Conservation (phyloP, 2,329 filamentous ascomycete species). For the Calonectria pteridis region DNA sequence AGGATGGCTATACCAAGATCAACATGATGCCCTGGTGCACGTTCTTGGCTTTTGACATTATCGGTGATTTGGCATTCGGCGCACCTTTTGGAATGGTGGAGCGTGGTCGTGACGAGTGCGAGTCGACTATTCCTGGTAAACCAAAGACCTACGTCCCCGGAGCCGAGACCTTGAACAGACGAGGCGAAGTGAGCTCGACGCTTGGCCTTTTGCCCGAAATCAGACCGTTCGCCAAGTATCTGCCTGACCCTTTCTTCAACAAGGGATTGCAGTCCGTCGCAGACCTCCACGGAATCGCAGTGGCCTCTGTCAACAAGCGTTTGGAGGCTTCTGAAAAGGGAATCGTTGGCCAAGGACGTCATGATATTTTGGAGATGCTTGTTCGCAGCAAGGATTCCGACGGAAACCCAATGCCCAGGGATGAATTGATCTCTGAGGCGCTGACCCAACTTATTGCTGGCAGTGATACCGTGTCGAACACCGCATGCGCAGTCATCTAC, state of each 20-base stretch:
- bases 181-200: slow-evolving; percentile 31
- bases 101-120: slow-evolving; percentile 28
- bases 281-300: slow-evolving; percentile 28
- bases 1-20: slow-evolving; percentile 14
- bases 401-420: slow-evolving; percentile 20
- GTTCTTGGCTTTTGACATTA: slow-evolving; percentile 31
- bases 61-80: slow-evolving; percentile 31
- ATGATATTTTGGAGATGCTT: slow-evolving; percentile 29
- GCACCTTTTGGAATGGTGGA: slow-evolving; percentile 31
- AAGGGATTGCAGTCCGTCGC: slow-evolving; percentile 27
- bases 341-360: background rate
- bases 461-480: slow-evolving; percentile 31
- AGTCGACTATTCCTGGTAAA: slow-evolving; percentile 16
- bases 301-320: slow-evolving; percentile 17
- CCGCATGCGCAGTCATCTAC: slow-evolving; percentile 29
- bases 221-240: slow-evolving; percentile 22
- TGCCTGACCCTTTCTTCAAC: slow-evolving; percentile 31
- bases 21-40: slow-evolving; percentile 35
- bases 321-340: slow-evolving; percentile 15
- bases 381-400: slow-evolving; percentile 18
- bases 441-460: slow-evolving; percentile 33
- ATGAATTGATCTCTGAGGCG: slow-evolving; percentile 29
- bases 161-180: slow-evolving; percentile 27
- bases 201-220: slow-evolving; percentile 24
- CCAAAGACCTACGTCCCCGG: slow-evolving; percentile 26